phyloP scores from a whole-genome alignment of 139 green algal genomes.

The Prasinococcaceae sp. region DNA sequence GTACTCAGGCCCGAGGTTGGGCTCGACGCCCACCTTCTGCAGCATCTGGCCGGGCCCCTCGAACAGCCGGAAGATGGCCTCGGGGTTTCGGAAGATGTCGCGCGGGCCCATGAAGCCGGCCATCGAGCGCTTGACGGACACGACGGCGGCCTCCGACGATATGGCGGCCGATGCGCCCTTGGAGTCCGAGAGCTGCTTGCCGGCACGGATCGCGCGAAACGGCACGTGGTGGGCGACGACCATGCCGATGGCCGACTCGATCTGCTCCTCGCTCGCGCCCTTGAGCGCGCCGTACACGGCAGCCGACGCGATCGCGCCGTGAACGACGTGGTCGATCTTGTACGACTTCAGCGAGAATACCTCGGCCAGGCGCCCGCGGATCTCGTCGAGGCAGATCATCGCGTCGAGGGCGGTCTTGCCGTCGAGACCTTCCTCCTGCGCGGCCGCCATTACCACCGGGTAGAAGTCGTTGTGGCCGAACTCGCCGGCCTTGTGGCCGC shows the following conservation, averaged over 20 bases:
- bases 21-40: neutral
- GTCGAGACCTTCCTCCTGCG: neutral
- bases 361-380: constrained; percentile 1
- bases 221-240: constrained; percentile 6
- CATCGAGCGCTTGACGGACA: constrained; percentile 1
- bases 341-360: constrained; percentile 10
- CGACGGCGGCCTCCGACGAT: constrained; percentile 1
- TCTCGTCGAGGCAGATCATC: constrained; percentile 3
- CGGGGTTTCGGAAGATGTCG: constrained; percentile 10
- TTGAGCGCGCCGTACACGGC: constrained; percentile 1
- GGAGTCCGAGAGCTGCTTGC: constrained; percentile 8
- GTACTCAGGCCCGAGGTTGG: neutral
- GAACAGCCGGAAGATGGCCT: constrained; percentile 12
- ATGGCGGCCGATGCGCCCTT: constrained; percentile 1
- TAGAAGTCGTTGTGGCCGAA: constrained; percentile 9
- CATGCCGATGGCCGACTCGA: constrained; percentile 3
- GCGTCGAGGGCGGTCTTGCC: neutral
- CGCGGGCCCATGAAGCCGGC: constrained; percentile 2
- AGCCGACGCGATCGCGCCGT: constrained; percentile 4
- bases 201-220: constrained; percentile 5
- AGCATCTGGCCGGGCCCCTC: constrained; percentile 10
- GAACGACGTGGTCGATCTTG: constrained; percentile 12
- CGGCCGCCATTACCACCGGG: neutral
- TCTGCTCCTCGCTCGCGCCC: constrained; percentile 8
- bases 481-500: constrained; percentile 2